These are phyloP conservation scores for Huntiella moniliformis DNA, from an alignment of 2,329 filamentous ascomycete genomes.

Conservation along the genomic window DNA sequence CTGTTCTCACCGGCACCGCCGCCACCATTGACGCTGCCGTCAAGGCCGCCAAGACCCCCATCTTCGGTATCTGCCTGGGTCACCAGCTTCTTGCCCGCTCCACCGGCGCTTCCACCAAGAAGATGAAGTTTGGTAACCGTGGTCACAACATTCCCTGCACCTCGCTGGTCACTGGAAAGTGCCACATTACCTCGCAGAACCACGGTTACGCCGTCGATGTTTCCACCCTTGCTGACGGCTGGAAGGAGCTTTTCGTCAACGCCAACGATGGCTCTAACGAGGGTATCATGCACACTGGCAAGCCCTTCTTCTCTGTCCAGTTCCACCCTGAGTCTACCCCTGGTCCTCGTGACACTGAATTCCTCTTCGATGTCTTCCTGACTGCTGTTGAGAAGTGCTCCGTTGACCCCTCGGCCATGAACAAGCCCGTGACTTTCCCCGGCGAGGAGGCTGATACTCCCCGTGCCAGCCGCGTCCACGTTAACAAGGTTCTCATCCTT, in stretches of 20 bases:
- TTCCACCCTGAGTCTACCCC: slow-evolving; percentile 97
- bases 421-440: slow-evolving; percentile 64
- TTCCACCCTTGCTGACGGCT: slow-evolving; percentile 52
- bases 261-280: slow-evolving; percentile 97
- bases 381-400: slow-evolving; percentile 59
- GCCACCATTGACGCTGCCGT: slow-evolving; percentile 61
- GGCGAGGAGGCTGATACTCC: slow-evolving; percentile 48
- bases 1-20: slow-evolving; percentile 62
- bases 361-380: slow-evolving; percentile 93
- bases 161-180: slow-evolving; percentile 84
- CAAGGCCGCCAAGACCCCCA: slow-evolving; percentile 60
- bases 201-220: slow-evolving; percentile 90
- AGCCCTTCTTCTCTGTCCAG: slow-evolving; percentile 96
- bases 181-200: slow-evolving; percentile 98
- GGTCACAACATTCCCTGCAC: slow-evolving; percentile 98
- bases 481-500: slow-evolving; percentile 88
- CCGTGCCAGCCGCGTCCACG: slow-evolving; percentile 38
- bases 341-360: slow-evolving; percentile 88
- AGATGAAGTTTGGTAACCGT: slow-evolving; percentile 99
- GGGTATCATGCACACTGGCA: slow-evolving; percentile 72
- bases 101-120: slow-evolving; percentile 65
- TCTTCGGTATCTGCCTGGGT: slow-evolving; percentile 92
- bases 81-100: slow-evolving; percentile 85
- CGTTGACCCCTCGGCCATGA: slow-evolving; percentile 45
- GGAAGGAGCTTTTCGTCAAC: slow-evolving; percentile 92